phyloP scores from a whole-genome alignment of 208 protist species.

The Novymonas esmeraldas region DNA sequence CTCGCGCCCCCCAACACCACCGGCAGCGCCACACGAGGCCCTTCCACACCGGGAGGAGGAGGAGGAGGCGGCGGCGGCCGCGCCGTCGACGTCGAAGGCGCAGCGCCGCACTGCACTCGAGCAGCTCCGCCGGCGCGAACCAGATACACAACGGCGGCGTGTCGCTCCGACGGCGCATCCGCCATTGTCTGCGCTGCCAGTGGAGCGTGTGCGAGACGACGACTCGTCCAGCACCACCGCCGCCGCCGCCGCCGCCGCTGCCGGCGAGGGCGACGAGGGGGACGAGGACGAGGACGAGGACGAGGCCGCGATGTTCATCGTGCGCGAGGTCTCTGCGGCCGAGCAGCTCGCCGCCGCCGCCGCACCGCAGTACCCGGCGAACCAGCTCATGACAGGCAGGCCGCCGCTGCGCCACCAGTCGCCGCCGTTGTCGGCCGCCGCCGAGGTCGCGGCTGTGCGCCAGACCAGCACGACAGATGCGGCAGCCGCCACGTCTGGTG shows the following conservation, averaged over 20 bases:
- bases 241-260: too few relatives aligned
- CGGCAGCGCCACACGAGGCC: too few relatives aligned
- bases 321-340: slow-evolving; percentile 10
- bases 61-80: too few relatives aligned
- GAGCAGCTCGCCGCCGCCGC: slow-evolving; percentile 10
- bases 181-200: too few relatives aligned
- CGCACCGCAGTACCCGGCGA: slow-evolving; percentile 3
- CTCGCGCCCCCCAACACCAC: too few relatives aligned
- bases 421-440: background rate
- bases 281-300: background rate
- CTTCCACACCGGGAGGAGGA: too few relatives aligned
- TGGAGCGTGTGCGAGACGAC: too few relatives aligned
- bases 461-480: too few relatives aligned
- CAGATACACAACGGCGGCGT: too few relatives aligned
- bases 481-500: too few relatives aligned
- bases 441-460: background rate
- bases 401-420: background rate
- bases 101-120: slow-evolving; percentile 23
- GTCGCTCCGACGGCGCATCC: too few relatives aligned
- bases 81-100: background rate
- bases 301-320: slow-evolving; percentile 13
- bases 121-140: slow-evolving; percentile 6
- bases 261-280: background rate
- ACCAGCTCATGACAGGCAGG: slow-evolving; percentile 8
- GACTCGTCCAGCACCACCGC: too few relatives aligned